Evolutionary conservation across 2,329 filamentous ascomycete species (phyloP).

Genomic region (Fusarium tuaranense): DNA sequence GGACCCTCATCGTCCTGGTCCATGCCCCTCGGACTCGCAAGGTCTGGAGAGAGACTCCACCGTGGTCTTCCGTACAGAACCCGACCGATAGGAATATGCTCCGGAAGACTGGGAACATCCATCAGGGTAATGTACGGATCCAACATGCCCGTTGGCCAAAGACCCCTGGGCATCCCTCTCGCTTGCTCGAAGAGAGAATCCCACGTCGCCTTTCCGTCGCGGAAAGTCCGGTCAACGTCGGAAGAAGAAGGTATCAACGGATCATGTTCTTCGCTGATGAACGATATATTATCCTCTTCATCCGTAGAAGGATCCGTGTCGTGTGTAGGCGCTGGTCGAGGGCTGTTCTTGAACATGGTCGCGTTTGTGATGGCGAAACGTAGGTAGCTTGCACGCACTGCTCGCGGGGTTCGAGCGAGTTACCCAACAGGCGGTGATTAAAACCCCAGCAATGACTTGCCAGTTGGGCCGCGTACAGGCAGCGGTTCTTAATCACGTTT

Average conservation of each 20-base stretch:
- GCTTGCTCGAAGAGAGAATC: neutral
- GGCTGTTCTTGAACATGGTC: neutral
- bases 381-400: neutral
- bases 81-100: neutral
- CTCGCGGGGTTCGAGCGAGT: neutral
- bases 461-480: neutral
- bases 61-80: neutral
- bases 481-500: neutral
- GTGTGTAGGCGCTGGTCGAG: neutral
- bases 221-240: neutral
- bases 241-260: neutral
- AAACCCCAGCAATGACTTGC: neutral
- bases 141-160: neutral
- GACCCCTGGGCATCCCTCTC: neutral
- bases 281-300: neutral
- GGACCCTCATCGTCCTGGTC: neutral
- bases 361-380: neutral
- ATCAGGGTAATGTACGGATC: neutral
- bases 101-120: neutral
- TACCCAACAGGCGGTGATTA: neutral
- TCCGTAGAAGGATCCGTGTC: neutral
- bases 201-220: conserved; percentile 2
- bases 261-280: neutral
- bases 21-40: neutral
- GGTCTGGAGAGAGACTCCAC: neutral